Evolutionary conservation across 208 protist species (phyloP), one percentile per base, ranked within the genome.

Genomic region (Crithidia acanthocephali): DNA sequence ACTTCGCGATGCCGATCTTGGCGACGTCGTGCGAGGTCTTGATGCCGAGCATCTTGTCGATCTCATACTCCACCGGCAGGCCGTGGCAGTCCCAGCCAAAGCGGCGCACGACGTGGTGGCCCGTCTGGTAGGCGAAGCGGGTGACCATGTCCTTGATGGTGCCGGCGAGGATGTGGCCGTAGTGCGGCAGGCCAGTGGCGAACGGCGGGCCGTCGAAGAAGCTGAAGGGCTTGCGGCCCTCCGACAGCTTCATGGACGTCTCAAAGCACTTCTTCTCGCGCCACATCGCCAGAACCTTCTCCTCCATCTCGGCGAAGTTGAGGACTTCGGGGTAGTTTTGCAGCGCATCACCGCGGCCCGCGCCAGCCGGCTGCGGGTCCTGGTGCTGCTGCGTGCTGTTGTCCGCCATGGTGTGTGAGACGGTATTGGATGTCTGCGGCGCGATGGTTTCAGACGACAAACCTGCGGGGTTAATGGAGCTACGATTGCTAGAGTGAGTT

Each of bases 171-270:
- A 99, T 93, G 72, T 99, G 99, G 23, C 99, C 99, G 88, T 99
- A 99, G 93, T 99, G 99, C 23, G 99, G 99, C 53, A 99, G 79
- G 0, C 99, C 99, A 30, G 99, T 99, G 33, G 99, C 99, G 76
- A 99, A 99, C n/a, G 99, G 99, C 18, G 99, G 99, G 28, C 99
- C 99, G 84, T 99, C 99, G 76, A 99, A 99, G 79, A 99, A 99
- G 27, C 85, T 92, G 72, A 84, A 97, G 1, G 83, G 78, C 59
- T 86, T 76, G 44, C 84, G 81, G 37, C 97, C 98, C 74, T 98
- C 92, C 30, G 88, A 98, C 42, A 92, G 73, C 81, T 98, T 93
- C 35, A 99, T 68, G 1, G 91, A 98, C 25, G 90, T 94, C 30
- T 98, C 44, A 79, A 99, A 99, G 32, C 97, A 98, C 68, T 99